Evolutionary conservation across 306 rosid species (phyloP), one percentile per base, ranked within the genome.

Genomic region (Rosa persica): DNA sequence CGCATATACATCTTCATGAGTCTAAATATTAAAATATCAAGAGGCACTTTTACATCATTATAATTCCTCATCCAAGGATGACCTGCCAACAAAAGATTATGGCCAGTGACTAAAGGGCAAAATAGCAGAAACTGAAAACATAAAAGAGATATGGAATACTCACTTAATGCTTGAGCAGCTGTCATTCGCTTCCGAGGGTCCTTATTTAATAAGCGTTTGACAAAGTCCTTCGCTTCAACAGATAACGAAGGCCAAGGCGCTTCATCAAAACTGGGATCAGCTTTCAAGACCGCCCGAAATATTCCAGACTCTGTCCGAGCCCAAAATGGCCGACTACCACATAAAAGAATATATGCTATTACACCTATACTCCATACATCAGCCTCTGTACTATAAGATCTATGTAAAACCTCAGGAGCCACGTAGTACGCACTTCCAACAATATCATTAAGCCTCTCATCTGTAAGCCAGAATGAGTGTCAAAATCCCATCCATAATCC

Each of bases 241-340:
- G 98, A 90, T 83, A 93, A 85, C 47, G 91, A 79, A 72, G 99
- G 99, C 99, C 99, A 96, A 43, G 98, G 99, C 74, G 86, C 86
- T 86, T 96, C 99, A 65, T 93, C 98, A 64, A 96, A 96, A 85
- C 93, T 89, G 55, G 97, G 98, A 80, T 91, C 98, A 62, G 98
- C 97, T 87, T 93, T 96, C 89, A 96, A 83, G 83, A 96, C 99
- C 10, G 99, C 89, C 80, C 92, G 87, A 76, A 96, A 96, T 73
- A 96, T 96, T 67, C 98, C 99, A 7, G 99, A 96, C 83, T 96
- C 99, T 0, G 98, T 91, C 64, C 98, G 88, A 62, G 99, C 97
- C 99, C 99, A 96, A 90, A 95, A 96, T 16, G 99, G 99, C 25
- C 98, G 99, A 87, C 99, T 96, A 76, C 99, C 99, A 64, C 99